Conservation (phyloP, 2,329 filamentous ascomycete species). For the Cercospora citrullina region DNA sequence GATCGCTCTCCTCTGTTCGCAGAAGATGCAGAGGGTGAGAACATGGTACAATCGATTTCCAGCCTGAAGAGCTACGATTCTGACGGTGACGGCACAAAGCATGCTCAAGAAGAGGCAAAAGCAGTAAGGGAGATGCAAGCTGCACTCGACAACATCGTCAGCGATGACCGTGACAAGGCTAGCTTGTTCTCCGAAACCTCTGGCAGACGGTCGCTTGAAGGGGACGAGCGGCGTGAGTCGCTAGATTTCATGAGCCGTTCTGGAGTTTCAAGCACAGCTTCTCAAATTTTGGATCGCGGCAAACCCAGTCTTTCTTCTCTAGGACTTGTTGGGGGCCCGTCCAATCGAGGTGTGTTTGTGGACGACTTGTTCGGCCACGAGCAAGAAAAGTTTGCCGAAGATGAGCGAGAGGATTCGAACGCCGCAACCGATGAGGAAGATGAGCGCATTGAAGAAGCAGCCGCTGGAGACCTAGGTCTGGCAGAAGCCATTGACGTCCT, state of each 20-base stretch:
- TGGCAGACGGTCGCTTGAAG: constrained; percentile 57
- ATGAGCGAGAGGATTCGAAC: constrained; percentile 76
- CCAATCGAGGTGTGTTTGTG: constrained; percentile 86
- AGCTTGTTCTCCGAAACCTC: constrained; percentile 64
- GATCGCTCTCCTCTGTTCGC: constrained; percentile 68
- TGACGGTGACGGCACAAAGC: constrained; percentile 59
- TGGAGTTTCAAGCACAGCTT: constrained; percentile 9
- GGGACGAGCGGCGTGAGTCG: constrained; percentile 20
- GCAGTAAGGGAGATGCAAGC: constrained; percentile 92
- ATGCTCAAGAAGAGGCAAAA: constrained; percentile 65
- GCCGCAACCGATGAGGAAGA: constrained; percentile 62
- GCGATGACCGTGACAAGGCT: constrained; percentile 65
- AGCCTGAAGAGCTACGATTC: constrained; percentile 81
- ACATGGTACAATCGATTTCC: constrained; percentile 72
- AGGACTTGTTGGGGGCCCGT: constrained; percentile 83
- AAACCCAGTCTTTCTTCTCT: constrained; percentile 90
- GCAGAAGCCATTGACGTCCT: constrained; percentile 88
- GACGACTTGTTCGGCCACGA: constrained; percentile 93
- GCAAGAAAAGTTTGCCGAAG: constrained; percentile 79
- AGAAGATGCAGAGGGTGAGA: constrained; percentile 74
- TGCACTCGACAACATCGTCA: constrained; percentile 89
- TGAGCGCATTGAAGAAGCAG: constrained; percentile 89
- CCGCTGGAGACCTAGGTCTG: constrained; percentile 87
- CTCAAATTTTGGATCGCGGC: constrained; percentile 52
- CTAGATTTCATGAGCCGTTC: constrained; percentile 24